Percentiles rank a stretch among this genome's conserved stretches.
Conservation (phyloP, 2,329 filamentous ascomycete species). For the Fusarium sulawesiense region DNA sequence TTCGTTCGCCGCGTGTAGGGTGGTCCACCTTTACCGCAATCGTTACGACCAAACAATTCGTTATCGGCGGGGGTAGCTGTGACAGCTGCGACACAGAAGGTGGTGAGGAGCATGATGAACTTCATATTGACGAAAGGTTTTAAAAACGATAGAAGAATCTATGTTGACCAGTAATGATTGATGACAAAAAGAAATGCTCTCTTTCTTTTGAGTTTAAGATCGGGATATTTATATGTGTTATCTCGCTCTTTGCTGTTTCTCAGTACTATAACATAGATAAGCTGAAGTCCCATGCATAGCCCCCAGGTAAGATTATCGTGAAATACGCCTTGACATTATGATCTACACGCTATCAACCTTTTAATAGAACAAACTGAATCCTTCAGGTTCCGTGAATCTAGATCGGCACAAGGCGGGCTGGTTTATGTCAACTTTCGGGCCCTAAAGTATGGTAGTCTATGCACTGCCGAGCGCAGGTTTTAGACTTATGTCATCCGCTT, state of each 20-base stretch:
- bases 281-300: no score
- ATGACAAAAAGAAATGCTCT: neutral
- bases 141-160: fast-evolving
- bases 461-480: neutral
- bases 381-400: neutral
- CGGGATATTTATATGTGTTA: no score
- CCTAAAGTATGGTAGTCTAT: neutral
- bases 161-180: neutral
- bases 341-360: no score
- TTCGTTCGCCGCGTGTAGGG: neutral
- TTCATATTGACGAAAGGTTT: neutral
- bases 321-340: no score
- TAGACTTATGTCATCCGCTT: no score
- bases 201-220: no score
- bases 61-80: neutral
- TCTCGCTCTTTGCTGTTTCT: no score
- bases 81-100: neutral
- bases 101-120: neutral
- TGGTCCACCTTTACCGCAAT: neutral
- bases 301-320: no score
- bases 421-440: neutral
- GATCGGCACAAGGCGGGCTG: neutral
- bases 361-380: neutral
- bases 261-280: no score
- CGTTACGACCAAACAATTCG: neutral